Conservation (phyloP, 140 eudicot genomes). For the Bidens hawaiensis region DNA sequence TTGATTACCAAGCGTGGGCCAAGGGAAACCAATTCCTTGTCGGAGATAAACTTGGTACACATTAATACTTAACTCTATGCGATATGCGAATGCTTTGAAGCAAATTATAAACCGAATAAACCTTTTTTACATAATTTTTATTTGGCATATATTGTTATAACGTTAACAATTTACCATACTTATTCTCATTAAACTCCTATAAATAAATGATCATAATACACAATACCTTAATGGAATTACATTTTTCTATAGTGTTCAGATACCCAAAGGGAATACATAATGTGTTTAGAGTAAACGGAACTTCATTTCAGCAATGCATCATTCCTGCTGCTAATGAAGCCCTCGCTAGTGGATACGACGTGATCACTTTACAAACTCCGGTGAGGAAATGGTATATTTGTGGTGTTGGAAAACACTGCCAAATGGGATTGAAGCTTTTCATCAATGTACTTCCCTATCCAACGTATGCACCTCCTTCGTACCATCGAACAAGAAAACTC, state of each 20-base stretch:
- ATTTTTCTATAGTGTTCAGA: too few relatives aligned
- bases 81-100: not conserved
- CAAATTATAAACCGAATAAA: not conserved
- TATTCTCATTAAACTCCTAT: too few relatives aligned
- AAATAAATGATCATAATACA: too few relatives aligned
- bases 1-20: conserved; percentile 38
- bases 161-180: too few relatives aligned
- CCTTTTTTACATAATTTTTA: conserved; percentile 22
- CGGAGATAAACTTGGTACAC: conserved; percentile 31
- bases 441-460: conserved; percentile 24
- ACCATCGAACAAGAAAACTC: conserved; percentile 6
- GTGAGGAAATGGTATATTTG: conserved; percentile 26
- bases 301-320: conserved; percentile 24
- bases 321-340: conserved; percentile 8
- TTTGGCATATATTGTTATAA: too few relatives aligned
- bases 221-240: too few relatives aligned
- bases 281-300: conserved; percentile 23
- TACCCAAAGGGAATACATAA: conserved; percentile 21
- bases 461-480: conserved; percentile 19
- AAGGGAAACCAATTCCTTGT: conserved; percentile 22
- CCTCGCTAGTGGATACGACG: conserved; percentile 13
- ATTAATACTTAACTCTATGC: not conserved
- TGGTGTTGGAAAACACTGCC: conserved; percentile 20
- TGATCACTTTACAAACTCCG: conserved; percentile 12
- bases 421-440: conserved; percentile 13